Base-by-base conservation (phyloP, 2,329 filamentous ascomycete species). In the Fusarium armeniacum region DNA sequence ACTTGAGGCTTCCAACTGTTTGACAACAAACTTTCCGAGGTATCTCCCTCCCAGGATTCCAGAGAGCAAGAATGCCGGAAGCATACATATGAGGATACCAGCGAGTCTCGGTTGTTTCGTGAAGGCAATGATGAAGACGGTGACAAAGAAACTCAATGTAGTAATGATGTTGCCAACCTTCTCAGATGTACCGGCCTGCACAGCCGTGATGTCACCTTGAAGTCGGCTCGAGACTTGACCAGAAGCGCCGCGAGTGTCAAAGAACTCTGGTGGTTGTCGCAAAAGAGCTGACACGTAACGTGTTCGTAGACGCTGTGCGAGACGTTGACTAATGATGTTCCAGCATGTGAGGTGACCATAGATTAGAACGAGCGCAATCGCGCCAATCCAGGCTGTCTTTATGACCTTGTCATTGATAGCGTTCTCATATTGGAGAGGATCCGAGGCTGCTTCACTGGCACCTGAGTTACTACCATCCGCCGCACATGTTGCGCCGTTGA, bases 121-220 rank as follows among this genome's bases (percentile, higher is more conserved):
- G 70, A 92, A 92, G 5, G 89, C 89, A 20, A 92, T 86, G 6
- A 89, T 81, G 67, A 90, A 92, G 10, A 89, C 87, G 0, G 90
- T 88, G 56, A 91, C 76, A 75, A 92, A 91, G 77, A 91, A 92
- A 6, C 87, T 87, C 12, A 87, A 75, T 50, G 85, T 88, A 32
- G 85, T 84, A 4, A 92, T 82, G 67, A 86, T 85, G 35, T 91
- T 85, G 52, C 90, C 90, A 20, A 91, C 89, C 76, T 92, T 93
- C 76, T 92, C 90, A 1, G 87, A 89, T 0, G 89, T 91, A n/a
- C 90, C 90, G 0, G 86, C 85, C 70, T 90, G 90, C 45, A 92
- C 87, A 1, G 87, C 85, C 54, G 89, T 85, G 41, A 92, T 89
- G 71, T 92, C 90, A 60, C 84, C 84, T 73, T 89, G 88, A 38